These are phyloP conservation scores for Oryza coarctata DNA, from an alignment of 176 grass and related monocot genomes.

Conservation along the genomic window DNA sequence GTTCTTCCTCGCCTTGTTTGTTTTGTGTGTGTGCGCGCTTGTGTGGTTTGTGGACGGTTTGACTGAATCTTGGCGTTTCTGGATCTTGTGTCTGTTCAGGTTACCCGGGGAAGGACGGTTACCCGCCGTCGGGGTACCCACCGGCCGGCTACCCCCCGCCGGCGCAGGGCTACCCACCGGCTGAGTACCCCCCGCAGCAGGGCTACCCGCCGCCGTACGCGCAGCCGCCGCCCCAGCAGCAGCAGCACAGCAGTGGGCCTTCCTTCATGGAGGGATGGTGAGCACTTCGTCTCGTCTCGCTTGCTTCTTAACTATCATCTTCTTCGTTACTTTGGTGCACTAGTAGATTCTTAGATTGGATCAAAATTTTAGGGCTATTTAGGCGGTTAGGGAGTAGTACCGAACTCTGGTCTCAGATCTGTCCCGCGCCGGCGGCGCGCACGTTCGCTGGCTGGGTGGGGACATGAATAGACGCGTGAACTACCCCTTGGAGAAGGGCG, in stretches of 20 bases:
- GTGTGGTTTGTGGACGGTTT: background rate
- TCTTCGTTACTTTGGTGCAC: background rate
- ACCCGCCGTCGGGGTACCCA: slow-evolving; percentile 55
- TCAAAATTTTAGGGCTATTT: background rate
- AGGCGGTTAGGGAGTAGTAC: background rate
- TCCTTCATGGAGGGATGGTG: slow-evolving; percentile 73
- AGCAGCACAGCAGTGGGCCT: slow-evolving; percentile 65
- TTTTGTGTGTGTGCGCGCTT: background rate
- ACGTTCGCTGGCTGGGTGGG: slow-evolving; percentile 6
- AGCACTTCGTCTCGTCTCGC: background rate
- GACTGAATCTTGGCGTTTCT: slow-evolving; percentile 4
- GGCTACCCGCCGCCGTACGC: slow-evolving; percentile 65
- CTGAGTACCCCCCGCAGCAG: slow-evolving; percentile 48
- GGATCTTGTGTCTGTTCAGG: slow-evolving; percentile 35
- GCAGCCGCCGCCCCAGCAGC: slow-evolving; percentile 57
- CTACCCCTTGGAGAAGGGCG: slow-evolving; percentile 11
- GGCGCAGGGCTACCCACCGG: slow-evolving; percentile 46
- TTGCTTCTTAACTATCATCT: background rate
- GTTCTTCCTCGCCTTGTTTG: background rate
- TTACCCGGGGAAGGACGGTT: slow-evolving; percentile 58
- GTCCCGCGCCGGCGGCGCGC: background rate
- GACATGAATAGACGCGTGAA: slow-evolving; percentile 35
- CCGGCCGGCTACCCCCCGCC: slow-evolving; percentile 51
- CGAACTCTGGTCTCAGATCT: slow-evolving; percentile 20
- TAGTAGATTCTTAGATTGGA: background rate